phyloP scores from a whole-genome alignment of 2,329 filamentous ascomycete genomes.

The Beauveria bassiana region DNA sequence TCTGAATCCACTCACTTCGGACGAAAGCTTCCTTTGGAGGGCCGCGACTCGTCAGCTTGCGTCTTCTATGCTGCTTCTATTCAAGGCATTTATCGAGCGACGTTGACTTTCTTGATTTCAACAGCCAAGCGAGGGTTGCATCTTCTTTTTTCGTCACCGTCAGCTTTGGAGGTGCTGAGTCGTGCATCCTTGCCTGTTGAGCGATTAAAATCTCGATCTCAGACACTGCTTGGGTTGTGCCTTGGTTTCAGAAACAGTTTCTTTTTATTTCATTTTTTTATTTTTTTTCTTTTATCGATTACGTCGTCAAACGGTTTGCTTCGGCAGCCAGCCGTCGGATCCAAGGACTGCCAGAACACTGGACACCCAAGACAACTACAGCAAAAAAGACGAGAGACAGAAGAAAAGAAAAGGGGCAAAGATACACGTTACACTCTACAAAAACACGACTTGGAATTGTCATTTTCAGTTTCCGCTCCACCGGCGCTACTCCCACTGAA shows the following conservation, averaged over 20 bases:
- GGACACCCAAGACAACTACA: background rate
- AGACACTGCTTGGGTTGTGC: background rate
- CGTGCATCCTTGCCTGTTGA: background rate
- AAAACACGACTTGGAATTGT: too few species aligned
- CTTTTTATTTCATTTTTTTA: background rate
- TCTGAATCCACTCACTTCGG: background rate
- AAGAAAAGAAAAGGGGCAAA: background rate
- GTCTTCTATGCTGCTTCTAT: background rate
- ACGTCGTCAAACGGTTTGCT: background rate
- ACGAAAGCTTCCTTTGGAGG: background rate
- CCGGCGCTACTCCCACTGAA: too few species aligned
- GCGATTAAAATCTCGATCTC: constrained; percentile 1
- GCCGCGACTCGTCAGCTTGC: background rate
- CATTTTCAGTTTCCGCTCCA: too few species aligned
- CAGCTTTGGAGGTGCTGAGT: too few species aligned
- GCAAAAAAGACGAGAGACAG: background rate
- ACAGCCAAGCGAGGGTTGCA: too few species aligned
- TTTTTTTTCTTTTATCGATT: background rate
- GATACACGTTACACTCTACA: too few species aligned
- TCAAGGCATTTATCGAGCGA: background rate
- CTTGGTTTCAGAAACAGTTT: background rate
- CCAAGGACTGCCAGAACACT: background rate
- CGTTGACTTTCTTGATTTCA: background rate
- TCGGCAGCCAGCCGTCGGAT: background rate
- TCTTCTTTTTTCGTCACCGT: background rate